Evolutionary conservation across 73 alveolate genomes (phyloP).

Genomic region (Durusdinium trenchii): DNA sequence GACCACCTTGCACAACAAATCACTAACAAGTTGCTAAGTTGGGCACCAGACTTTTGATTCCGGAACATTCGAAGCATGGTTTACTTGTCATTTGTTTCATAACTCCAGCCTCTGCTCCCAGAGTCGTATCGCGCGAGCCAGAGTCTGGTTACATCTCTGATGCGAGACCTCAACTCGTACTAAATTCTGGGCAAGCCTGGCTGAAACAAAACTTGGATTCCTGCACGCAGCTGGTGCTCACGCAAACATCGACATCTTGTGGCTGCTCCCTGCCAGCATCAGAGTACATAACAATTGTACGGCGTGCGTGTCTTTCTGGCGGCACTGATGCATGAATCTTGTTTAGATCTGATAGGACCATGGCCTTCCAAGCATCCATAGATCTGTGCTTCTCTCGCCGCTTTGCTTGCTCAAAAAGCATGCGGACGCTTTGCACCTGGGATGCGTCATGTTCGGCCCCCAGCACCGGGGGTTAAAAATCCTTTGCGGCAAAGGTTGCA

Average conservation of each 20-base stretch:
- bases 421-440: too few relatives aligned
- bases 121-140: not conserved
- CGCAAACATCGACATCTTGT: slow-evolving; percentile 4
- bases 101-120: not conserved
- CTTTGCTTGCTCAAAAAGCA: too few relatives aligned
- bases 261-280: slow-evolving; percentile 3
- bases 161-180: not conserved
- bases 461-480: too few relatives aligned
- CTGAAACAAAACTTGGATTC: not conserved
- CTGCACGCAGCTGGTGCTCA: not conserved
- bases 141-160: not conserved
- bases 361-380: slow-evolving; percentile 16
- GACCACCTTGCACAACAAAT: slow-evolving; percentile 26
- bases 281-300: not conserved
- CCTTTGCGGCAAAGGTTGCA: too few relatives aligned
- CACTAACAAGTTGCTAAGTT: not conserved
- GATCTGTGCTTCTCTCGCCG: not conserved
- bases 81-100: not conserved
- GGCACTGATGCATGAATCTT: too few relatives aligned
- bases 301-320: too few relatives aligned
- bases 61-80: not conserved
- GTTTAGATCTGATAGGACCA: not conserved
- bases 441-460: too few relatives aligned
- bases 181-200: not conserved
- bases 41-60: too few relatives aligned